Percentiles rank a stretch among this genome's conserved stretches.
These are phyloP conservation scores for Myxozyma mucilagina DNA, from an alignment of 805 yeast genomes.

Conservation along the genomic window DNA sequence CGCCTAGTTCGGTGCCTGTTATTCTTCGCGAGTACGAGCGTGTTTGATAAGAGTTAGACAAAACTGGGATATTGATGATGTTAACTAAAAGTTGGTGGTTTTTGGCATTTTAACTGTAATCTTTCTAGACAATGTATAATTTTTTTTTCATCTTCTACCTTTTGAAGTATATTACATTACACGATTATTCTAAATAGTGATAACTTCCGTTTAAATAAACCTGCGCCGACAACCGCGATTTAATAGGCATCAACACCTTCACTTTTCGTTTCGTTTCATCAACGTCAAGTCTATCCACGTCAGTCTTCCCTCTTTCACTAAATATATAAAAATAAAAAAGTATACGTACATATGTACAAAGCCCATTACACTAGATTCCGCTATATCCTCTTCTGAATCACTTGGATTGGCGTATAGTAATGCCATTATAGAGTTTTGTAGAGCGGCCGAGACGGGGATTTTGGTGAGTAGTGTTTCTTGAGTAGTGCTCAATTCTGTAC, in stretches of 20 bases:
- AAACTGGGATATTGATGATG: not conserved
- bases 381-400: slow-evolving; percentile 51
- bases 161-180: not conserved
- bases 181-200: slow-evolving; percentile 70
- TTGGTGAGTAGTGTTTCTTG: slow-evolving; percentile 38
- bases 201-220: slow-evolving; percentile 73
- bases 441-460: slow-evolving; percentile 43
- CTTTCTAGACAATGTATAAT: not conserved
- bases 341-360: slow-evolving; percentile 60
- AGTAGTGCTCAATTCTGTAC: slow-evolving; percentile 38
- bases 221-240: slow-evolving; percentile 77
- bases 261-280: slow-evolving; percentile 73
- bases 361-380: slow-evolving; percentile 67
- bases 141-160: not conserved
- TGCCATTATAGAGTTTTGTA: slow-evolving; percentile 79
- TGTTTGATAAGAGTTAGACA: not conserved
- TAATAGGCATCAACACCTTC: slow-evolving; percentile 79
- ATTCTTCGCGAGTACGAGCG: slow-evolving; percentile 87
- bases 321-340: too few species aligned
- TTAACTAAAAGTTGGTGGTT: not conserved
- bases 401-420: slow-evolving; percentile 52
- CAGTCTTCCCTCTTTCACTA: too few species aligned
- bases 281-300: slow-evolving; percentile 48
- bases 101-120: not conserved
- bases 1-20: slow-evolving; percentile 98